Evolutionary conservation across 495 filamentous ascomycete genomes (phyloP).

Genomic region (Thozetella sp.): DNA sequence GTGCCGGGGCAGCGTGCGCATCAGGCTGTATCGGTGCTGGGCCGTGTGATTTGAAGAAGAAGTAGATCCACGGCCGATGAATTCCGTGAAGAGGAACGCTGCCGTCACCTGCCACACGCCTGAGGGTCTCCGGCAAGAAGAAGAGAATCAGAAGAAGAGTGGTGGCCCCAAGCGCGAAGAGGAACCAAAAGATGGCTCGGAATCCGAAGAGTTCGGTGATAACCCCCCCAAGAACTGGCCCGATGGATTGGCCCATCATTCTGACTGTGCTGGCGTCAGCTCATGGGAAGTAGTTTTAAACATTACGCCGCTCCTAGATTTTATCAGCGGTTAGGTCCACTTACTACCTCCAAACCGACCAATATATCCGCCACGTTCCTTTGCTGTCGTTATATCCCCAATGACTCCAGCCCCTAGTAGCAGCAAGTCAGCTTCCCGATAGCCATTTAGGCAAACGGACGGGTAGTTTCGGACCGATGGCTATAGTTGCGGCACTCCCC

Average conservation of each 20-base stretch:
- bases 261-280: conserved; percentile 21
- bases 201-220: conserved; percentile 65
- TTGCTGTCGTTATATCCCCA: conserved; percentile 50
- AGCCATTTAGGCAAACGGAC: not conserved
- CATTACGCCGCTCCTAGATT: no score
- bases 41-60: conserved; percentile 40
- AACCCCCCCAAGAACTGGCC: conserved; percentile 64
- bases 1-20: conserved; percentile 13
- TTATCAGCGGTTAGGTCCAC: not conserved
- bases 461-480: conserved; percentile 17
- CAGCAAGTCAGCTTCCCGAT: not conserved
- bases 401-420: conserved; percentile 47
- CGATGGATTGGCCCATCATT: conserved; percentile 52
- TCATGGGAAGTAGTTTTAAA: no score
- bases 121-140: conserved; percentile 60
- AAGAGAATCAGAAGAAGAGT: conserved; percentile 43
- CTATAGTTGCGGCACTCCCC: conserved; percentile 50
- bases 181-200: conserved; percentile 71
- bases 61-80: conserved; percentile 33
- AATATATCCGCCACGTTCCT: conserved; percentile 54
- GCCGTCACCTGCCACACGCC: conserved; percentile 68
- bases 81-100: conserved; percentile 33
- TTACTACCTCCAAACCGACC: conserved; percentile 44
- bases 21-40: not conserved
- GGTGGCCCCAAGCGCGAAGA: conserved; percentile 50